phyloP scores from a whole-genome alignment of 495 filamentous ascomycete genomes.

The Hypoxylon rickii region DNA sequence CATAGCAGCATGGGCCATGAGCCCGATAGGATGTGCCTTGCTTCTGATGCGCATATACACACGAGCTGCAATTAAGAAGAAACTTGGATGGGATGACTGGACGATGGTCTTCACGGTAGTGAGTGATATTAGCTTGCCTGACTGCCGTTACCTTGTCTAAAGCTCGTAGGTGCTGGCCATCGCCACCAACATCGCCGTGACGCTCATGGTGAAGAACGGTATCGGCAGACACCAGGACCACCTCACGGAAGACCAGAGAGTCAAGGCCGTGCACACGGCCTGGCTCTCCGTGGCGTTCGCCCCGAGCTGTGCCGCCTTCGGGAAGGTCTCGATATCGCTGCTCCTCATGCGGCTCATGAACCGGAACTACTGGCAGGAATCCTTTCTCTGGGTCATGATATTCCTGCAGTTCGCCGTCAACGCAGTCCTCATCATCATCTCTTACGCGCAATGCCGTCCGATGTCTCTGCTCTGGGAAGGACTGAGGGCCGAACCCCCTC shows the following conservation, averaged over 20 bases:
- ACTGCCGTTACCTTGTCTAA: too few species aligned
- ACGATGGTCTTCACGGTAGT: too few species aligned
- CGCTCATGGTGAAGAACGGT: neutral
- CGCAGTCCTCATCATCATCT: neutral
- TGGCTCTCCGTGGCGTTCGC: neutral
- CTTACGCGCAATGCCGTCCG: neutral
- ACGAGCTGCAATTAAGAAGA: too few species aligned
- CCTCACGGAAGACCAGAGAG: neutral
- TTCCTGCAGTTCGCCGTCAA: neutral
- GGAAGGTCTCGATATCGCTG: neutral
- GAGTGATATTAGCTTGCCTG: too few species aligned
- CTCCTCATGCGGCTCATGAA: neutral
- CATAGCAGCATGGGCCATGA: too few species aligned
- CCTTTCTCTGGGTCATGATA: neutral
- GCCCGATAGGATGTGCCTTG: too few species aligned
- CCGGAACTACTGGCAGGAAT: neutral
- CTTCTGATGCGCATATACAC: too few species aligned
- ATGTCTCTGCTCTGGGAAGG: neutral
- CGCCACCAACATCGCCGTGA: neutral
- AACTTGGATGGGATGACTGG: too few species aligned
- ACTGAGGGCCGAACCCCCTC: neutral
- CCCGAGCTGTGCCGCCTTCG: neutral
- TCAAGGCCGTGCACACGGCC: neutral
- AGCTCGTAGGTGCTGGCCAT: neutral
- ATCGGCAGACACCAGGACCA: neutral